Evolutionary conservation across 345 rosid species (phyloP).

Genomic region (Syzygium aqueum): DNA sequence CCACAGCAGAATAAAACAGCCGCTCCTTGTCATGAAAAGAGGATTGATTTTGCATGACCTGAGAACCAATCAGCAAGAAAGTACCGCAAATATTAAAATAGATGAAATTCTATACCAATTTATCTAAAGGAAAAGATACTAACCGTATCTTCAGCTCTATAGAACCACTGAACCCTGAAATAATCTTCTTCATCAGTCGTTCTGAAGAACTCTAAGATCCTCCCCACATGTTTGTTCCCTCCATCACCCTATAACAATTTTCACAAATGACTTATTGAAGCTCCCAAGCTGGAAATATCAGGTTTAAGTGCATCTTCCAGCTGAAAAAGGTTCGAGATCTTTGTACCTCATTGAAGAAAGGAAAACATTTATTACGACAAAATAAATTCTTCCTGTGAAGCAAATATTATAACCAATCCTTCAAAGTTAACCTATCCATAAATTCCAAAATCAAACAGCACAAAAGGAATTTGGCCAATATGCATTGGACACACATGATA

Average conservation of each 20-base stretch:
- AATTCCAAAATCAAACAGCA: not conserved
- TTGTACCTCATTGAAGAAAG: not conserved
- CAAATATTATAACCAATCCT: not conserved
- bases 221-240: conserved; percentile 52
- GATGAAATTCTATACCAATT: not conserved
- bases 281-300: not conserved
- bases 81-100: not conserved
- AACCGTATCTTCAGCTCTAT: conserved; percentile 87
- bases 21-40: conserved; percentile 61
- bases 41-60: conserved; percentile 67
- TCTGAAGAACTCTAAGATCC: conserved; percentile 69
- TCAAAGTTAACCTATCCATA: not conserved
- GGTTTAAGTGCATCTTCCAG: not conserved
- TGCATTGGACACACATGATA: not conserved
- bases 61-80: conserved; percentile 7
- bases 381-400: not conserved
- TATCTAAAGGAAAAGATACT: conserved; percentile 9
- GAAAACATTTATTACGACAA: not conserved
- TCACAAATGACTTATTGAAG: not conserved
- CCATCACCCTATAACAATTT: conserved; percentile 54
- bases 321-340: not conserved
- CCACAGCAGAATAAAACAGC: conserved; percentile 74
- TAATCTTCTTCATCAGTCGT: conserved; percentile 61
- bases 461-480: not conserved
- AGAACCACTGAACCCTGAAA: conserved; percentile 95